phyloP scores from a whole-genome alignment of 306 rosid genomes.

The Vicia sativa region DNA sequence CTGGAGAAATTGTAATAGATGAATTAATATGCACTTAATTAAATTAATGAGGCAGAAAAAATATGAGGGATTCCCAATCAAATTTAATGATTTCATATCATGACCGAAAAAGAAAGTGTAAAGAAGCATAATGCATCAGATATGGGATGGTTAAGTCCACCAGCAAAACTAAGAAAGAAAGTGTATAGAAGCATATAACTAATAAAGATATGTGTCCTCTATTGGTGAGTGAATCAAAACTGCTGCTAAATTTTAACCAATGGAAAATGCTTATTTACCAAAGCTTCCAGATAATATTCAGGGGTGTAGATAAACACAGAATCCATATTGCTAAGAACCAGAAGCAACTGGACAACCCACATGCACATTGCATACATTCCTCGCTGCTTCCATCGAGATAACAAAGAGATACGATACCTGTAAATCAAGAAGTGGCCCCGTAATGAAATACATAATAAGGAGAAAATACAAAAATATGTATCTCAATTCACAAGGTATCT shows the following conservation, averaged over 20 bases:
- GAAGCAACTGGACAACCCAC: conserved; percentile 95
- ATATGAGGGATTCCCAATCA: conserved; percentile 15
- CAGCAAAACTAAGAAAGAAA: conserved; percentile 1
- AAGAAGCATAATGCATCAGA: not conserved
- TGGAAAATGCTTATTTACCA: conserved; percentile 58
- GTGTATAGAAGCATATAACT: conserved; percentile 4
- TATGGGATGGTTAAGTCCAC: conserved; percentile 17
- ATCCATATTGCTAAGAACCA: conserved; percentile 88
- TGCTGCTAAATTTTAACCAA: conserved; percentile 23
- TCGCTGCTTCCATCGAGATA: conserved; percentile 91
- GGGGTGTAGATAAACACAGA: conserved; percentile 75
- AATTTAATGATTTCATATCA: conserved; percentile 21
- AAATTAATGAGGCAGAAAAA: conserved; percentile 16
- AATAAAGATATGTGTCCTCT: conserved; percentile 11
- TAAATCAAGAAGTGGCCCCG: conserved; percentile 17
- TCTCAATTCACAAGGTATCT: conserved; percentile 11
- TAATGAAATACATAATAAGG: conserved; percentile 5
- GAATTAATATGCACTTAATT: conserved; percentile 15
- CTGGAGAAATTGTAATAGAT: conserved; percentile 24
- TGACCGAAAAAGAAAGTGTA: not conserved
- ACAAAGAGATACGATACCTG: conserved; percentile 85
- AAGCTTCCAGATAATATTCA: conserved; percentile 85
- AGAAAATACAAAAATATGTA: conserved; percentile 6
- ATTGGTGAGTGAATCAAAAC: conserved; percentile 25
- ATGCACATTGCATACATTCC: conserved; percentile 98